Base-by-base conservation (phyloP, 306 rosid genomes). In the Alnus glutinosa region DNA sequence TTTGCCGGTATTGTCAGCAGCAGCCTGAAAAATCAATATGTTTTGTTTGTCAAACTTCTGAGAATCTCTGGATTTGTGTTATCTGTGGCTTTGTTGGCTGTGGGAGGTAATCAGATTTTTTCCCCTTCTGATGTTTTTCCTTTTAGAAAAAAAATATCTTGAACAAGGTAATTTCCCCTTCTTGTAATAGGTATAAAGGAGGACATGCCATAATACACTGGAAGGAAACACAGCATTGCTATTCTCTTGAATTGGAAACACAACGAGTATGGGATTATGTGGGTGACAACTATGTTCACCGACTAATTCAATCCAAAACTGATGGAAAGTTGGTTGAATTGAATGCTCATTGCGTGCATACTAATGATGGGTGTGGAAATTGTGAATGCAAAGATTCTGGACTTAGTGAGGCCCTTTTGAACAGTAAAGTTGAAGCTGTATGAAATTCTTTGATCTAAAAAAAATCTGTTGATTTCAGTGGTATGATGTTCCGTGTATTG, bases 71-170 rank as follows among this genome's bases (percentile, higher is more conserved):
- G 97, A 95, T 95, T 82, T 95, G 98, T 82, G 91, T 95, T 62
- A 92, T 92, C 79, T 95, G 98, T 80, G 98, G 98, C 72, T 88
- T 86, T 90, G 98, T 95, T 85, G 98, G 98, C 58, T 95, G 98
- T 80, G 98, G 98, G 83, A 95, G 91, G 98, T 92, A 85, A 84
- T 58, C 50, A 28, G n/a, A 79, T 59, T 71, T 54, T 76, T 58
- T 77, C 32, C 50, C 34, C 48, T 82, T 59, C 15, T 42, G 7
- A 16, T 61, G 58, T 36, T 5, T 71, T 80, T 19, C 49, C 9
- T 12, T 55, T 4, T 63, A 74, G 74, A 54, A 49, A 34, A 71
- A 58, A 73, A 72, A 23, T 55, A 55, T 16, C 62, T 13, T 77
- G 18, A 23, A 16, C 34, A 59, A 50, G 61, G 55, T 16, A 42